Evolutionary conservation across 331 rosid genomes (phyloP).

Genomic region (Erythrophleum ivorense): DNA sequence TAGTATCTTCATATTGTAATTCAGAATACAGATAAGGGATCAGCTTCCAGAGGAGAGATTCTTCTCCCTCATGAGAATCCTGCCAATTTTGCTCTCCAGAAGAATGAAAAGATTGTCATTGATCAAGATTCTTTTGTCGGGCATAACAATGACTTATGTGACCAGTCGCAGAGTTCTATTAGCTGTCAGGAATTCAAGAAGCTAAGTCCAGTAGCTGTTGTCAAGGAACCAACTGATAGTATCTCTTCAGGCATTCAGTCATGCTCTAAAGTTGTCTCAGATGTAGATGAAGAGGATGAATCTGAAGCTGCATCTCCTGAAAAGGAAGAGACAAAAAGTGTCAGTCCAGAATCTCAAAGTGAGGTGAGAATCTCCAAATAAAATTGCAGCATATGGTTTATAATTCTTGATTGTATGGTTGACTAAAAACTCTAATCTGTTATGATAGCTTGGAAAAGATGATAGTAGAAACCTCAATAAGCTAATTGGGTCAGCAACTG

Average conservation of each 20-base stretch:
- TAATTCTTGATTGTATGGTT: slow-evolving; percentile 24
- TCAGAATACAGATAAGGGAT: slow-evolving; percentile 56
- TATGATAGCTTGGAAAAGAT: slow-evolving; percentile 57
- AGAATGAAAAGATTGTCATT: slow-evolving; percentile 42
- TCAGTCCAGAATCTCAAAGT: slow-evolving; percentile 46
- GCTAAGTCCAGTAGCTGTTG: slow-evolving; percentile 40
- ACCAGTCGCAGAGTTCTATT: slow-evolving; percentile 41
- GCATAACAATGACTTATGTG: slow-evolving; percentile 35
- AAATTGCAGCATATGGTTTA: slow-evolving; percentile 32
- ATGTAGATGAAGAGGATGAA: slow-evolving; percentile 51
- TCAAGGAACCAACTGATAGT: slow-evolving; percentile 48
- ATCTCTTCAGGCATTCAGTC: slow-evolving; percentile 47
- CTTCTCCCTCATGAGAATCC: slow-evolving; percentile 41
- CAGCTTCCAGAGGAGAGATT: slow-evolving; percentile 51
- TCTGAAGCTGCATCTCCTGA: slow-evolving; percentile 50
- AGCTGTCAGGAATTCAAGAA: slow-evolving; percentile 35
- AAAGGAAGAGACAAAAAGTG: slow-evolving; percentile 41
- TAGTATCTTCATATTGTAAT: slow-evolving; percentile 39
- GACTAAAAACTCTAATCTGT: slow-evolving; percentile 28
- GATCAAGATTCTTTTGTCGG: slow-evolving; percentile 40
- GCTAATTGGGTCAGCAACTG: slow-evolving; percentile 51
- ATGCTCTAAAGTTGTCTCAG: slow-evolving; percentile 49
- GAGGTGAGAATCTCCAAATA: slow-evolving; percentile 55
- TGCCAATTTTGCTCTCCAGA: slow-evolving; percentile 35
- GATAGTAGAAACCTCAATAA: slow-evolving; percentile 47